These are phyloP conservation scores for Aureobasidium sp. DNA, from an alignment of 2,329 filamentous ascomycete species.

Conservation along the genomic window DNA sequence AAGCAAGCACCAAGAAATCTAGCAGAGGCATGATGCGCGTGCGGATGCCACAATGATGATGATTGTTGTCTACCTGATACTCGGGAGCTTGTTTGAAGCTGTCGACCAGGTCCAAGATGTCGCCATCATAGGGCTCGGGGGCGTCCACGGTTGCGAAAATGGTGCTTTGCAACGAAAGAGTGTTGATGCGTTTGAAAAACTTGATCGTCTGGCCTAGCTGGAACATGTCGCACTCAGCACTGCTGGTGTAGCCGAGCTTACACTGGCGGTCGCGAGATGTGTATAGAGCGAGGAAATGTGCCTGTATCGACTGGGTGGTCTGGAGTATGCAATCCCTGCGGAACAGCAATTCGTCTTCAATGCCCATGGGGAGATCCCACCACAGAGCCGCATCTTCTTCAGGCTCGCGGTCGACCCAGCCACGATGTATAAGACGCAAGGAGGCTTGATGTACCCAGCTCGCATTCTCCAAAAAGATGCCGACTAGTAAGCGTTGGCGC, in stretches of 20 bases:
- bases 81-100: conserved; percentile 57
- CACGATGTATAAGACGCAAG: conserved; percentile 57
- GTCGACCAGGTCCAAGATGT: conserved; percentile 53
- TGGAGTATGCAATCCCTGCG: conserved; percentile 60
- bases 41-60: conserved; percentile 64
- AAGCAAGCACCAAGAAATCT: conserved; percentile 48
- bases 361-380: conserved; percentile 62
- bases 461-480: conserved; percentile 56
- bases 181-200: conserved; percentile 56
- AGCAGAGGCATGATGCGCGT: conserved; percentile 58
- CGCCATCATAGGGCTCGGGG: conserved; percentile 47
- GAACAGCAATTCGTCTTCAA: conserved; percentile 63
- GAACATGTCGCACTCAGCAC: conserved; percentile 64
- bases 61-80: conserved; percentile 67
- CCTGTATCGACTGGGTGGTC: conserved; percentile 60
- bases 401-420: conserved; percentile 49
- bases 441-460: conserved; percentile 54
- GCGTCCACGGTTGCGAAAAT: conserved; percentile 30
- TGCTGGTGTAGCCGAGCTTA: conserved; percentile 65
- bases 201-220: conserved; percentile 71
- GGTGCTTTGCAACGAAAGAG: conserved; percentile 47
- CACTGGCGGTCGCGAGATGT: conserved; percentile 61
- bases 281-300: conserved; percentile 60
- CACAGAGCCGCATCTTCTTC: conserved; percentile 45
- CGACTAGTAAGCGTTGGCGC: conserved; percentile 61